Evolutionary conservation across 306 rosid genomes (phyloP), one percentile per base, ranked within the genome.

Genomic region (Amphicarpaea edgeworthii): DNA sequence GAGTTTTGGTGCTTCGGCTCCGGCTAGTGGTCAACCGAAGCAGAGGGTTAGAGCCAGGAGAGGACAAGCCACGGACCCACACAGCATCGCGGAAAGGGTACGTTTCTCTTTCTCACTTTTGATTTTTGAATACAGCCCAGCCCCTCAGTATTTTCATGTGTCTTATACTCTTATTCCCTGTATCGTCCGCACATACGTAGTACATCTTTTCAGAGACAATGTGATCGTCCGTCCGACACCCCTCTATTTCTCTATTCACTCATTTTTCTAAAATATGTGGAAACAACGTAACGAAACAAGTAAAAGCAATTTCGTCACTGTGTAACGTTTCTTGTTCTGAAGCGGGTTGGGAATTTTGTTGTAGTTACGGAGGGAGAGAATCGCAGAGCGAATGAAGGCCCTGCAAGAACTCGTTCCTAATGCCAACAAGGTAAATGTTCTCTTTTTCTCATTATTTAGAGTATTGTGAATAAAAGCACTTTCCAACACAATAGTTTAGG

Each of bases 61-160:
- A 71, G 99, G 99, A 30, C 99, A 96, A 83, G 99, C 99, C 30
- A 96, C 99, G 34, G 99, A 96, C 68, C 99, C 99, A 42, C 99
- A 96, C 83, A 92, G 98, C 77, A 96, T 96, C 59, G 99, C 99
- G 3, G 99, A 96, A 80, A 89, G 99, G 80, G 99, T 89, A 87
- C 49, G 70, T 68, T 78, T 64, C 28, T 15, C 34, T 5, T 30
- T 28, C 32, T 28, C 32, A n/a, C n/a, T n/a, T n/a, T n/a, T n/a
- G n/a, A n/a, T n/a, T n/a, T n/a, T n/a, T n/a, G n/a, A 24, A 24
- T 24, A 24, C 2, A 24, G 28, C 28, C 28, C 28, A 24, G 24
- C 12, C 26, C 58, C 2, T 51, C 60, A 16, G 17, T 55, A 28
- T 66, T 38, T 67, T 51, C 59, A 60, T 3, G 49, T 54, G 75